Evolutionary conservation across 139 green algal species (phyloP).

Genomic region (Yamagishiella unicocca): DNA sequence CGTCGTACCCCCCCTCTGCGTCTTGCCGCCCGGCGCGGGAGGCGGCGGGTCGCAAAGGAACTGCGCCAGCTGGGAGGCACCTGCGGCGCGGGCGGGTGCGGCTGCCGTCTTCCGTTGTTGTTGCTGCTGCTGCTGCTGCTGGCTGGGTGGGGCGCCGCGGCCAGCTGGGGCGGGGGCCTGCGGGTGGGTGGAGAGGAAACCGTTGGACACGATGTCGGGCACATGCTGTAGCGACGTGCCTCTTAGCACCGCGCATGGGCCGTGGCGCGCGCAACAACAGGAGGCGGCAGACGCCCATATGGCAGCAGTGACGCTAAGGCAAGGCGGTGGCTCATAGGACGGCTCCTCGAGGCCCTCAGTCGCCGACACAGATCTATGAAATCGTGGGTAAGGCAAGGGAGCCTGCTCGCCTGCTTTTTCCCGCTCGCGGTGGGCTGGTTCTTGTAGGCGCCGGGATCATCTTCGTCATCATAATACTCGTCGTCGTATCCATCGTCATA

Average conservation of each 20-base stretch:
- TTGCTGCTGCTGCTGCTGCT: slow-evolving; percentile 1
- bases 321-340: too few species aligned
- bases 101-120: slow-evolving; percentile 5
- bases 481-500: slow-evolving; percentile 75
- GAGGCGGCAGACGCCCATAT: too few species aligned
- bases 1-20: slow-evolving; percentile 72
- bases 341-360: too few species aligned
- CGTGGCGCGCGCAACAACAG: too few species aligned
- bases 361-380: too few species aligned
- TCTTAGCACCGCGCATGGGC: too few species aligned
- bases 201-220: too few species aligned
- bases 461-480: slow-evolving; percentile 62
- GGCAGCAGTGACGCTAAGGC: too few species aligned
- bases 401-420: slow-evolving; percentile 4
- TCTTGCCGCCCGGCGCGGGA: slow-evolving; percentile 56
- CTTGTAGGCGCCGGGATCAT: slow-evolving; percentile 66
- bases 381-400: too few species aligned
- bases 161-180: neutral
- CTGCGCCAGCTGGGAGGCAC: slow-evolving; percentile 80
- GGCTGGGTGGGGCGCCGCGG: neutral
- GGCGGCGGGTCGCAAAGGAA: slow-evolving; percentile 74
- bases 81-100: slow-evolving; percentile 65
- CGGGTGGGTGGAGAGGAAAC: neutral
- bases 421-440: slow-evolving; percentile 30
- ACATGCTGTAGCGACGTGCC: too few species aligned